phyloP scores from a whole-genome alignment of 306 rosid species.

The Pterocarpus santalinus region DNA sequence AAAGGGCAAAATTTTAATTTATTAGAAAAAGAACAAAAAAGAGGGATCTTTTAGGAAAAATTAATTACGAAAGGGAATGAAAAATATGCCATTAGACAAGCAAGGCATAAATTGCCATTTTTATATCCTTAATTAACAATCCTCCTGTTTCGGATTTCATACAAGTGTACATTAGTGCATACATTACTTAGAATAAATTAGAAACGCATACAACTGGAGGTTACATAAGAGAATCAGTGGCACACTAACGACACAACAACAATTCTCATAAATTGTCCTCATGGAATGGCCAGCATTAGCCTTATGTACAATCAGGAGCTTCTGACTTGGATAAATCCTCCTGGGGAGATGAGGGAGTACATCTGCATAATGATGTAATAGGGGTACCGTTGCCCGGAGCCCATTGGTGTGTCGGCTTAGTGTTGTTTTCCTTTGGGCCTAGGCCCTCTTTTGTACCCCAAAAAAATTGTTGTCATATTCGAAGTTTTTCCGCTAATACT shows the following conservation, averaged over 20 bases:
- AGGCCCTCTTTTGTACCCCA: no score
- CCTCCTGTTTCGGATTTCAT: background rate
- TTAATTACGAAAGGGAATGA: background rate
- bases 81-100: background rate
- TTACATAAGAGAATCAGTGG: background rate
- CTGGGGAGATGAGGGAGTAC: no score
- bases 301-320: no score
- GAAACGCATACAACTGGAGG: background rate
- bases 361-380: no score
- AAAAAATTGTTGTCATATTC: background rate
- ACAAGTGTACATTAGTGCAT: background rate
- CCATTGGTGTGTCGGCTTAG: no score
- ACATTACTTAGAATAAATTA: background rate
- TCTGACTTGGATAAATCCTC: no score
- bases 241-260: background rate
- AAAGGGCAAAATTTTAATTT: no score
- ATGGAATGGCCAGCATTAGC: background rate
- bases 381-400: no score
- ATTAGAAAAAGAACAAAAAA: background rate
- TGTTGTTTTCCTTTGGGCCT: no score
- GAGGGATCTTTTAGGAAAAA: background rate
- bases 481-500: background rate
- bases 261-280: background rate
- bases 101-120: background rate
- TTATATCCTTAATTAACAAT: background rate